A percentile compares a stretch with the other conserved stretches of the same genome.
These are phyloP conservation scores for Penicillium sp. DNA, from an alignment of 2,329 filamentous ascomycete genomes.

Conservation along the genomic window DNA sequence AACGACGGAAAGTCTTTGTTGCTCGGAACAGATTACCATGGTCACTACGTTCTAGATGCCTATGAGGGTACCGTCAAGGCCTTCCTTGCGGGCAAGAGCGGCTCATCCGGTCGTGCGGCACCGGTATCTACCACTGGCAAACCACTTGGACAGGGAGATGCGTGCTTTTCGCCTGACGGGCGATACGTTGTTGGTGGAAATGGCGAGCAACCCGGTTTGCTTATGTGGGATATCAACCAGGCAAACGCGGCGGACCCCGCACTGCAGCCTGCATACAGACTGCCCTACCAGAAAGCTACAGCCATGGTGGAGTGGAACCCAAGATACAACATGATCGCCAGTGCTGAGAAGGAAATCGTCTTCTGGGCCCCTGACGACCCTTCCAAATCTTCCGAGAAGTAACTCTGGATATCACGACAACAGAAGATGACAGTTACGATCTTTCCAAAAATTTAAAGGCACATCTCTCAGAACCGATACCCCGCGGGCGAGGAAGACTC, in stretches of 20 bases:
- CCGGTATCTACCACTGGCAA: constrained; percentile 57
- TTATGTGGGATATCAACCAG: constrained; percentile 81
- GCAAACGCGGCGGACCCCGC: constrained; percentile 57
- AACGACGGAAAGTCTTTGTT: constrained; percentile 91
- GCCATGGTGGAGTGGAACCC: constrained; percentile 86
- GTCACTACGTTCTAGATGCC: constrained; percentile 91
- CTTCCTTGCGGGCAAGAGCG: constrained; percentile 60
- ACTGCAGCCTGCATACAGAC: constrained; percentile 40
- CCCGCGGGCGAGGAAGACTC: background rate
- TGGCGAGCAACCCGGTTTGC: constrained; percentile 65
- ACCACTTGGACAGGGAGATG: constrained; percentile 65
- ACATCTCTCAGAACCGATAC: background rate
- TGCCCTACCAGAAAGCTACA: constrained; percentile 57
- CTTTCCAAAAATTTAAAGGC: background rate
- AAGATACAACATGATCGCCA: constrained; percentile 86
- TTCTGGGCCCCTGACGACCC: constrained; percentile 74
- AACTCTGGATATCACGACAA: constrained; percentile 7
- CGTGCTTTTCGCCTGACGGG: constrained; percentile 86
- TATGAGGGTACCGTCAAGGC: constrained; percentile 80
- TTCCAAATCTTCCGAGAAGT: constrained; percentile 36
- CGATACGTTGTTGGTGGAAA: constrained; percentile 84
- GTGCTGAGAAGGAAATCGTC: constrained; percentile 79
- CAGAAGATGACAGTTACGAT: background rate
- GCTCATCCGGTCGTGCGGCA: constrained; percentile 51
- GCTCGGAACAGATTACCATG: constrained; percentile 77